A percentile compares a stretch with the other conserved stretches of the same genome.
These are phyloP conservation scores for Mycena pura DNA, from an alignment of 768 basidiomycete species.

Conservation along the genomic window DNA sequence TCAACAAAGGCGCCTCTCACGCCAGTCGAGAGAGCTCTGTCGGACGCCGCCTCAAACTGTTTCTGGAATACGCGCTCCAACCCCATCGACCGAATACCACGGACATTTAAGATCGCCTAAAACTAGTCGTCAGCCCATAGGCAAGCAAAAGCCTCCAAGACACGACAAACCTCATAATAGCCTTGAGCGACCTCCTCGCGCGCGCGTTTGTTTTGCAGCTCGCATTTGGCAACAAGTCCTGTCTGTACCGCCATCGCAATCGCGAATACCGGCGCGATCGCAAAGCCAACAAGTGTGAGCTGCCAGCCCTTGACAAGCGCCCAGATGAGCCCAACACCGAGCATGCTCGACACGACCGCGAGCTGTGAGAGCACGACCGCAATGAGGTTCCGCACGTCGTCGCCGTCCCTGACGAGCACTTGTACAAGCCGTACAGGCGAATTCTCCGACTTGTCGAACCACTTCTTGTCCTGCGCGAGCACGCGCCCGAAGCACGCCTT, in stretches of 20 bases:
- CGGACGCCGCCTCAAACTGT: conserved; percentile 71
- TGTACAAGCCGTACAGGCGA: conserved; percentile 62
- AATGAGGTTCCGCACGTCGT: conserved; percentile 71
- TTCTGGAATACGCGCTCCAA: conserved; percentile 74
- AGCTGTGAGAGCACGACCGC: conserved; percentile 52
- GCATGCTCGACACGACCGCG: conserved; percentile 78
- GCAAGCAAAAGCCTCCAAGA: conserved; percentile 15
- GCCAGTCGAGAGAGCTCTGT: conserved; percentile 70
- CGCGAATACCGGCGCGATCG: conserved; percentile 72
- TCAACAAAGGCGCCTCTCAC: conserved; percentile 85
- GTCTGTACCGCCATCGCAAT: conserved; percentile 78
- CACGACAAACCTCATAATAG: conserved; percentile 78
- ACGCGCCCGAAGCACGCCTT: conserved; percentile 60
- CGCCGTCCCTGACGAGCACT: conserved; percentile 73
- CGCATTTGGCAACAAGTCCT: conserved; percentile 69
- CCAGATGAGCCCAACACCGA: conserved; percentile 83
- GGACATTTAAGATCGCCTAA: conserved; percentile 81
- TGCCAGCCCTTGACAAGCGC: conserved; percentile 79
- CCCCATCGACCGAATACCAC: conserved; percentile 88
- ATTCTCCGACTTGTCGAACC: conserved; percentile 80
- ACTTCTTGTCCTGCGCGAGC: conserved; percentile 82
- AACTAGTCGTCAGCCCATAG: background rate
- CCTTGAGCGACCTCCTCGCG: conserved; percentile 84
- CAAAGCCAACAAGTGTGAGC: conserved; percentile 76
- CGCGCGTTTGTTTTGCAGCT: conserved; percentile 81